These are phyloP conservation scores for Pestalotiopsis sp. DNA, from an alignment of 2,329 filamentous ascomycete genomes.

Conservation along the genomic window DNA sequence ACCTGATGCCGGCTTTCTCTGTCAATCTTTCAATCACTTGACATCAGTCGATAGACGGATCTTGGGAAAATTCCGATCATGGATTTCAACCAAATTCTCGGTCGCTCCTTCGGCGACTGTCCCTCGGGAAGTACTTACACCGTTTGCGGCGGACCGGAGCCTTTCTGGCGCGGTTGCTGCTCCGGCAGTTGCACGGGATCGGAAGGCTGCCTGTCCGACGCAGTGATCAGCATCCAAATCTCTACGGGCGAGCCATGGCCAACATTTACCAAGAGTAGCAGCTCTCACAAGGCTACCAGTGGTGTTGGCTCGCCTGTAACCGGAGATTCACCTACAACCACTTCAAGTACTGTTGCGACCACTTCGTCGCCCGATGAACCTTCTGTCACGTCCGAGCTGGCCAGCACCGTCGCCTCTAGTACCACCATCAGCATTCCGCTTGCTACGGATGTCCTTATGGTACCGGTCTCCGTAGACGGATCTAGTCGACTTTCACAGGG, in stretches of 20 bases:
- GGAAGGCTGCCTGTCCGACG: neutral
- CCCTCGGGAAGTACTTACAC: neutral
- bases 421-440: neutral
- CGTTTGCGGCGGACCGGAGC: neutral
- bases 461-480: neutral
- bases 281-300: neutral
- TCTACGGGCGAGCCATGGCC: neutral
- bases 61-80: neutral
- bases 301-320: slow-evolving; percentile 2
- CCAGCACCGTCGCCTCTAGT: neutral
- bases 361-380: neutral
- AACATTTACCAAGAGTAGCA: neutral
- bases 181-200: neutral
- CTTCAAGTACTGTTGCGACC: neutral
- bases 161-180: slow-evolving; percentile 4
- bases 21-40: too few relatives aligned
- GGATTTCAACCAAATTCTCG: neutral
- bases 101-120: neutral
- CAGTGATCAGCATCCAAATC: neutral
- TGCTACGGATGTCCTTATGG: slow-evolving; percentile 9
- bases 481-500: neutral
- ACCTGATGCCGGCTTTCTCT: too few relatives aligned
- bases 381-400: neutral
- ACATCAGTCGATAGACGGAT: neutral
- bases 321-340: neutral